Evolutionary conservation across 768 basidiomycete species (phyloP).

Genomic region (Lentinula aciculospora): DNA sequence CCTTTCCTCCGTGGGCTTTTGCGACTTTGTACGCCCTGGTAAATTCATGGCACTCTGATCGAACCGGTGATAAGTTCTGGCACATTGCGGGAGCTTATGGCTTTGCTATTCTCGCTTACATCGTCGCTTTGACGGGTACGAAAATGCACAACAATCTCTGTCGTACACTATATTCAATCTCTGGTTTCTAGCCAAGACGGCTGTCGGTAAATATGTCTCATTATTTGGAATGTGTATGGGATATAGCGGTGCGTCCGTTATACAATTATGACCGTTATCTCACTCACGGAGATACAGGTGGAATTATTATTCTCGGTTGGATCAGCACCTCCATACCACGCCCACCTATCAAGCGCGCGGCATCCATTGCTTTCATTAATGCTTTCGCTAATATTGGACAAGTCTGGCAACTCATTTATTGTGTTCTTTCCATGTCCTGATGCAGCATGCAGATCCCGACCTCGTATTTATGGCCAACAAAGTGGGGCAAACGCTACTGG

Average conservation of each 20-base stretch:
- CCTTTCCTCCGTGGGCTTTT: constrained; percentile 32
- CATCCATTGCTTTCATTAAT: constrained; percentile 60
- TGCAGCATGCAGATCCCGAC: constrained; percentile 9
- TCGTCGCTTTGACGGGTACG: constrained; percentile 48
- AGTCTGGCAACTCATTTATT: not conserved
- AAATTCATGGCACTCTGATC: constrained; percentile 50
- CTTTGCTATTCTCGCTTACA: constrained; percentile 55
- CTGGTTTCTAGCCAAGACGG: constrained; percentile 8
- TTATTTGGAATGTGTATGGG: constrained; percentile 16
- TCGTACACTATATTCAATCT: constrained; percentile 32
- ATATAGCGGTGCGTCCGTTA: constrained; percentile 6
- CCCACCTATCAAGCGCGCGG: constrained; percentile 62
- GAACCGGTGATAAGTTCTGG: constrained; percentile 50
- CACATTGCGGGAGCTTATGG: constrained; percentile 43
- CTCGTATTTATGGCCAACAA: constrained; percentile 15
- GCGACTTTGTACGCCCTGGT: constrained; percentile 24
- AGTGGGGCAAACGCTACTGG: constrained; percentile 17
- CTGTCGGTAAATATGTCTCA: constrained; percentile 12
- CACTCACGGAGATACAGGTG: constrained; percentile 33
- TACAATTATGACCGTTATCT: not conserved
- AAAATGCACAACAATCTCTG: constrained; percentile 43
- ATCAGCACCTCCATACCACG: constrained; percentile 37
- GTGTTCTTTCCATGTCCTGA: not conserved
- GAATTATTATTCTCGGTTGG: constrained; percentile 39
- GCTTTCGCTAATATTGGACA: constrained; percentile 37